Evolutionary conservation across 345 rosid species (phyloP).

Genomic region (Excoecaria cochinchinensis): DNA sequence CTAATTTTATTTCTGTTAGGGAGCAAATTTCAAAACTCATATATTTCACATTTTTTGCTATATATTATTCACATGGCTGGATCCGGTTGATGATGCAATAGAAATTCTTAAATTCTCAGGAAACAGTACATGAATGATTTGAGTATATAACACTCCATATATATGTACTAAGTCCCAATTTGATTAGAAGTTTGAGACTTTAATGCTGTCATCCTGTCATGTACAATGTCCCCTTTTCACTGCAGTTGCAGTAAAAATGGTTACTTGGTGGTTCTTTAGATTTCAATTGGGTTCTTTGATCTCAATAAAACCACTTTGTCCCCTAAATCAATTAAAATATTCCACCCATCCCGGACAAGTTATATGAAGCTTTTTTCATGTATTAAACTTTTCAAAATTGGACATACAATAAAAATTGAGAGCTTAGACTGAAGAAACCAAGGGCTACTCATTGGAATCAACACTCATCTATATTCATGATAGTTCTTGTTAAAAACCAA

Average conservation of each 20-base stretch:
- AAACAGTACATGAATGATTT: neutral
- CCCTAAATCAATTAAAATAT: neutral
- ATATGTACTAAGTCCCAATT: neutral
- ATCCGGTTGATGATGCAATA: neutral
- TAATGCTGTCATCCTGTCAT: neutral
- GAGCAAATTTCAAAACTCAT: neutral
- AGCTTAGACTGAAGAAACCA: neutral
- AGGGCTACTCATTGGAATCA: neutral
- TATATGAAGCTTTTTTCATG: neutral
- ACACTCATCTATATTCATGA: too few species aligned
- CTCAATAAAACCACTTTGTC: neutral
- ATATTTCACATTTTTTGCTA: slow-evolving; percentile 1
- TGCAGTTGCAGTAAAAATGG: neutral
- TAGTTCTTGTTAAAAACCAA: neutral
- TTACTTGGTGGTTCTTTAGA: neutral
- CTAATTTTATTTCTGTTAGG: neutral
- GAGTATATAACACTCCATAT: neutral
- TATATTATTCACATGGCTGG: neutral
- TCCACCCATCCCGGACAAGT: neutral
- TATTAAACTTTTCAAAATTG: neutral
- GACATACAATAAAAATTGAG: neutral
- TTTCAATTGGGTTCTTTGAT: neutral
- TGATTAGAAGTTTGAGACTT: neutral
- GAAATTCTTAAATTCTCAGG: neutral
- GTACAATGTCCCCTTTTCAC: neutral